A percentile compares a stretch with the other conserved stretches of the same genome.
Evolutionary conservation across 805 yeast genomes (phyloP).

Genomic region (Starmerella vitae): DNA sequence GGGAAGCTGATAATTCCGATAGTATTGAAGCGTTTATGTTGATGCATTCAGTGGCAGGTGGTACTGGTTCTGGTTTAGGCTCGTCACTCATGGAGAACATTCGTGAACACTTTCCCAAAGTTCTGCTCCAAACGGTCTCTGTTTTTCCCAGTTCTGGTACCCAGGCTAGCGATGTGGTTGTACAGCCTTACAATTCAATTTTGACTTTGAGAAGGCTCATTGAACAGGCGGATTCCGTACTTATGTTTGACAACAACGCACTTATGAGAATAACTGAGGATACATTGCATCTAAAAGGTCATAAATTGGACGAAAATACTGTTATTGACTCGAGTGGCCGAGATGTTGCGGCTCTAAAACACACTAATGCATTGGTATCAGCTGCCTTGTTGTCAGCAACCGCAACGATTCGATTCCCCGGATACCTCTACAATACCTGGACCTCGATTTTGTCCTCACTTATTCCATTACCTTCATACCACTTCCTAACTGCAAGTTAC

Average conservation of each 20-base stretch:
- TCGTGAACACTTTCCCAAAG: slow-evolving; percentile 71
- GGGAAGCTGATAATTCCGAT: slow-evolving; percentile 84
- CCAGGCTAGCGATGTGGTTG: slow-evolving; percentile 89
- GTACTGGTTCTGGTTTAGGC: slow-evolving; percentile 96
- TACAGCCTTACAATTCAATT: slow-evolving; percentile 88
- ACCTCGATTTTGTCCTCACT: slow-evolving; percentile 70
- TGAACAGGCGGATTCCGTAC: slow-evolving; percentile 70
- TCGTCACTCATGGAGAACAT: slow-evolving; percentile 64
- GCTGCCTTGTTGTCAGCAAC: slow-evolving; percentile 75
- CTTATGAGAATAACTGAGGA: slow-evolving; percentile 56
- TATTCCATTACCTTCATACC: slow-evolving; percentile 75
- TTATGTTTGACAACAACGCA: slow-evolving; percentile 88
- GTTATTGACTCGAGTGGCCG: neutral
- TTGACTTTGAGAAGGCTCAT: slow-evolving; percentile 69
- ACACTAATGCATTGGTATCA: slow-evolving; percentile 68
- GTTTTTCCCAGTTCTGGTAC: slow-evolving; percentile 62
- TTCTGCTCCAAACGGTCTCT: slow-evolving; percentile 69
- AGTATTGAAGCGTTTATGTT: slow-evolving; percentile 81
- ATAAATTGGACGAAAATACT: slow-evolving; percentile 22
- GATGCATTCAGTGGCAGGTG: slow-evolving; percentile 93
- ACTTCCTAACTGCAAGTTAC: slow-evolving; percentile 58
- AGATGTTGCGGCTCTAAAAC: neutral
- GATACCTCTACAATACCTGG: slow-evolving; percentile 75
- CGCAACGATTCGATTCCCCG: slow-evolving; percentile 79
- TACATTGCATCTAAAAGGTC: slow-evolving; percentile 43